phyloP scores from a whole-genome alignment of 345 rosid species.

The Arabis alpina region DNA sequence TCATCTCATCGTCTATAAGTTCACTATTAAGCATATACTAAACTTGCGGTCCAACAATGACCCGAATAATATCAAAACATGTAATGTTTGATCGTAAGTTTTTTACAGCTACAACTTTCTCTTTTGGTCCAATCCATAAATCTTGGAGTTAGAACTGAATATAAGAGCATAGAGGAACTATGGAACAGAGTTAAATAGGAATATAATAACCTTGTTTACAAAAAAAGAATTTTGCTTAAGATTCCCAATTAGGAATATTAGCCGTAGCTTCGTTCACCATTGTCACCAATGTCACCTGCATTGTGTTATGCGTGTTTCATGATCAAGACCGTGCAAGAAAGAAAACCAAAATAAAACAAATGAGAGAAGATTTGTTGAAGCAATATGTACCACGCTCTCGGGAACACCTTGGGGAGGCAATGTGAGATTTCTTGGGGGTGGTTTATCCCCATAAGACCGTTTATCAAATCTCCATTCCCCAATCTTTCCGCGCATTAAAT shows the following conservation, averaged over 20 bases:
- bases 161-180: neutral
- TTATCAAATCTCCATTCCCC: slow-evolving; percentile 99
- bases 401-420: slow-evolving; percentile 93
- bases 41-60: too few relatives aligned
- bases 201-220: slow-evolving; percentile 6
- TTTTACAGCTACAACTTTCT: too few relatives aligned
- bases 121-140: too few relatives aligned
- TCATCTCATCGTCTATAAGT: too few relatives aligned
- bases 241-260: slow-evolving; percentile 81
- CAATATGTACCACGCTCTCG: slow-evolving; percentile 79
- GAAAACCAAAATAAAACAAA: neutral
- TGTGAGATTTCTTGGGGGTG: slow-evolving; percentile 83
- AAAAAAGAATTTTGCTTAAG: slow-evolving; percentile 25
- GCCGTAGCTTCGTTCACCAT: slow-evolving; percentile 95
- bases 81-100: too few relatives aligned
- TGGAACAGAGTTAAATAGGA: slow-evolving; percentile 9
- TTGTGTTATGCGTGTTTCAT: slow-evolving; percentile 16
- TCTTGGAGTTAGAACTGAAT: slow-evolving; percentile 4
- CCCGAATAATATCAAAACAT: too few relatives aligned
- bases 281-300: slow-evolving; percentile 88
- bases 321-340: slow-evolving; percentile 9
- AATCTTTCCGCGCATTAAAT: slow-evolving; percentile 69
- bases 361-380: neutral
- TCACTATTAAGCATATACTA: too few relatives aligned
- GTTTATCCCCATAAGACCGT: slow-evolving; percentile 63